A percentile compares a stretch with the other conserved stretches of the same genome.
These are phyloP conservation scores for Aegilops umbellulata DNA, from an alignment of 176 grass and related monocot species.

Conservation along the genomic window DNA sequence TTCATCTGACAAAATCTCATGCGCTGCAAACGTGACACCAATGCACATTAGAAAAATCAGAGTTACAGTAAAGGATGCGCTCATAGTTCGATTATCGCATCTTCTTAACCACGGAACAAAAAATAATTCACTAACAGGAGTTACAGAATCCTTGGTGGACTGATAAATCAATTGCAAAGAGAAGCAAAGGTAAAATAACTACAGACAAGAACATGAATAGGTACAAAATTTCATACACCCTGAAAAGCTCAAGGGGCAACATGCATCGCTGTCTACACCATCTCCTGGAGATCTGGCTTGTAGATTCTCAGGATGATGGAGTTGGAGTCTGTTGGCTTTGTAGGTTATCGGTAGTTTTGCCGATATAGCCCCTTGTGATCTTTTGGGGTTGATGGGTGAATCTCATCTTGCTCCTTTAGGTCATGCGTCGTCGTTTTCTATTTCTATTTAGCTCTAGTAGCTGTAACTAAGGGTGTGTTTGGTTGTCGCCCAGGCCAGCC, in stretches of 20 bases:
- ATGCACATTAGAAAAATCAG: neutral
- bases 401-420: too few relatives aligned
- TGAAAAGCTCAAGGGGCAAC: neutral
- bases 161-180: conserved; percentile 12
- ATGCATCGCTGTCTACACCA: neutral
- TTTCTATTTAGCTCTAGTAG: too few relatives aligned
- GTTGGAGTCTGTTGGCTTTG: too few relatives aligned
- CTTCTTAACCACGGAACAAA: neutral
- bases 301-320: too few relatives aligned
- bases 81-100: neutral
- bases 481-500: too few relatives aligned
- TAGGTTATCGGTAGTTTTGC: too few relatives aligned
- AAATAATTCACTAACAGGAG: neutral
- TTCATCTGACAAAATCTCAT: conserved; percentile 96
- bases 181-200: neutral
- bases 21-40: conserved; percentile 54
- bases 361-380: too few relatives aligned
- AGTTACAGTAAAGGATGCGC: neutral
- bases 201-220: neutral
- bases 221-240: neutral
- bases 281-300: too few relatives aligned
- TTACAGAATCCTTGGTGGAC: neutral
- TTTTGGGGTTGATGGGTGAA: too few relatives aligned
- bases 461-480: too few relatives aligned
- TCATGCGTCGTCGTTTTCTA: too few relatives aligned